Percentiles rank a stretch among this genome's conserved stretches.
Evolutionary conservation across 805 yeast genomes (phyloP).

Genomic region (Saccharomyces mikatae): DNA sequence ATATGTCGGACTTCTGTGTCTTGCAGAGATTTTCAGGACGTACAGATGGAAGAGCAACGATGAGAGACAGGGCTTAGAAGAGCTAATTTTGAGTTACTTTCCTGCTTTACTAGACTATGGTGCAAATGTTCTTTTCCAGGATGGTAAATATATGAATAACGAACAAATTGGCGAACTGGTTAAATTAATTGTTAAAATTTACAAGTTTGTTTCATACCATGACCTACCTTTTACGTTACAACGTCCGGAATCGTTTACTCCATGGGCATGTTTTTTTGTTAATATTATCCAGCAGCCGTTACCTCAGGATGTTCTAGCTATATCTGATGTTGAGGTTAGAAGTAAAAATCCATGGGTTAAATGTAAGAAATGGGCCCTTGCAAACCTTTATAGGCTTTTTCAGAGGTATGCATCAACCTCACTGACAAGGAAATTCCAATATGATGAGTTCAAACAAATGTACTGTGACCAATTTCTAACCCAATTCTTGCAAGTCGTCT

Average conservation of each 20-base stretch:
- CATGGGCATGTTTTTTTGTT: constrained; percentile 77
- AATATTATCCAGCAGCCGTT: constrained; percentile 53
- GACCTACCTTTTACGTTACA: constrained; percentile 66
- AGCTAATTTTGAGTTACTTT: constrained; percentile 47
- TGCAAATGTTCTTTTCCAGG: constrained; percentile 39
- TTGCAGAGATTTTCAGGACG: constrained; percentile 60
- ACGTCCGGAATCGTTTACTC: constrained; percentile 39
- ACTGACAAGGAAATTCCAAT: constrained; percentile 40
- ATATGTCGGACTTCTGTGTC: constrained; percentile 61
- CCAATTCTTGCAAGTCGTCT: constrained; percentile 54
- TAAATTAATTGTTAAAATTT: constrained; percentile 63
- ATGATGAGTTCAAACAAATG: constrained; percentile 49
- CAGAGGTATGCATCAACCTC: constrained; percentile 57
- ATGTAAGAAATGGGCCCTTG: constrained; percentile 83
- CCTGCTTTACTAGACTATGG: constrained; percentile 65
- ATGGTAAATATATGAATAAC: constrained; percentile 26
- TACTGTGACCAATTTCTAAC: constrained; percentile 62
- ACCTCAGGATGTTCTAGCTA: constrained; percentile 27
- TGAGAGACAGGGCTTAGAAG: constrained; percentile 45
- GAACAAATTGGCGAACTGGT: constrained; percentile 60
- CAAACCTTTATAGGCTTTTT: constrained; percentile 64
- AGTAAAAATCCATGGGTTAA: constrained; percentile 62
- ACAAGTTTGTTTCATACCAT: constrained; percentile 65
- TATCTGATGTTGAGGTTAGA: constrained; percentile 42
- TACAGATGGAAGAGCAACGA: constrained; percentile 65